Percentiles rank a stretch among this genome's conserved stretches.
phyloP scores from a whole-genome alignment of 371 early-diverging fungal species.

The Mucor mucedo region DNA sequence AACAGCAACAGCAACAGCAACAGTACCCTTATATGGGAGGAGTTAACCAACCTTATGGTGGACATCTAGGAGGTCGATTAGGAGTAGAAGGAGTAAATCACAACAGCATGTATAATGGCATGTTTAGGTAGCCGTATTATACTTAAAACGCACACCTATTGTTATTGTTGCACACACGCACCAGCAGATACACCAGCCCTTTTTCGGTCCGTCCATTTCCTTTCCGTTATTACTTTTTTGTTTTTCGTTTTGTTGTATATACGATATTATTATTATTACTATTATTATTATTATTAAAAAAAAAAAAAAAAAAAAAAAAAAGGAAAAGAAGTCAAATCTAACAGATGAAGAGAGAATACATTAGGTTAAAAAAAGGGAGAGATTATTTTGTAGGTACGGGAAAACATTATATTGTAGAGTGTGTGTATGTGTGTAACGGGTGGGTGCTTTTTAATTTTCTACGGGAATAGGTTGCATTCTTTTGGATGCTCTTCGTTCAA shows the following conservation, averaged over 20 bases:
- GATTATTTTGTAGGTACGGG: conserved; percentile 2
- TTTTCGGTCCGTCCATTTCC: conserved; percentile 5
- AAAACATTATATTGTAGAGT: conserved; percentile 3
- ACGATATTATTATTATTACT: too few species aligned
- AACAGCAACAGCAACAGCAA: conserved; percentile 12
- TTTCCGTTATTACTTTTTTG: neutral
- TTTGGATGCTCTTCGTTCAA: conserved; percentile 33
- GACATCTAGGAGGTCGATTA: neutral
- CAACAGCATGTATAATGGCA: conserved; percentile 3
- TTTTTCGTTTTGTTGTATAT: neutral
- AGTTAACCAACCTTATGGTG: neutral
- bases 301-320: neutral
- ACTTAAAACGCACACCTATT: neutral
- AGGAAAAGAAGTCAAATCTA: neutral
- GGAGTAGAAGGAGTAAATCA: conserved; percentile 5
- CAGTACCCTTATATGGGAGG: conserved; percentile 2
- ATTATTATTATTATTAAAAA: too few species aligned
- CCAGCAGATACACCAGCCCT: neutral
- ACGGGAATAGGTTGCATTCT: conserved; percentile 17
- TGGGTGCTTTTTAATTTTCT: conserved; percentile 9
- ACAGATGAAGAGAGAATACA: conserved; percentile 3
- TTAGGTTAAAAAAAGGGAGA: neutral
- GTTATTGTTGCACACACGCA: conserved; percentile 1
- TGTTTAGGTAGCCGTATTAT: neutral
- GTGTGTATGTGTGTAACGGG: neutral